Percentiles rank a stretch among this genome's conserved stretches.
Evolutionary conservation across 75 land plant species (phyloP).

Genomic region (Azolla pinnata): DNA sequence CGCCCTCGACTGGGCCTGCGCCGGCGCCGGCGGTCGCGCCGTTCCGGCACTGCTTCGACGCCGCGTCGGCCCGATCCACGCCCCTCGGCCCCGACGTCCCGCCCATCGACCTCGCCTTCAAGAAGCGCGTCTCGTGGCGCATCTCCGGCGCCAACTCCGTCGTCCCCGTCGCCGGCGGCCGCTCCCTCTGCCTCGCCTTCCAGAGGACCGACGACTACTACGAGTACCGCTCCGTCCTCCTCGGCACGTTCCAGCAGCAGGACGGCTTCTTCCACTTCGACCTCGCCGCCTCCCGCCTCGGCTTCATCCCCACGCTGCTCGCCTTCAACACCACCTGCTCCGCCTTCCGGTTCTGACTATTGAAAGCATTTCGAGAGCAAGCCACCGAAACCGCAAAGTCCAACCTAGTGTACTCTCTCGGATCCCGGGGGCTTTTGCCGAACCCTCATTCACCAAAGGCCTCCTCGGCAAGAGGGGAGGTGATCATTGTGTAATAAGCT

Average conservation of each 20-base stretch:
- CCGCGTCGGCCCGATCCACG: slow-evolving; percentile 14
- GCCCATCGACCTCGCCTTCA: slow-evolving; percentile 3
- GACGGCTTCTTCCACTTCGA: slow-evolving; percentile 38
- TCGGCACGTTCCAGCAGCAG: slow-evolving; percentile 42
- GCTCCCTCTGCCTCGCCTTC: slow-evolving; percentile 43
- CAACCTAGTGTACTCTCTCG: too few relatives aligned
- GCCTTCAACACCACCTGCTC: slow-evolving; percentile 13
- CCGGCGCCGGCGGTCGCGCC: background rate
- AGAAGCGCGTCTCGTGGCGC: slow-evolving; percentile 28
- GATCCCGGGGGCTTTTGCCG: too few relatives aligned
- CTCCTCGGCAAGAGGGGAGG: too few relatives aligned
- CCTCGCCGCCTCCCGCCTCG: slow-evolving; percentile 26
- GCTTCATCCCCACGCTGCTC: slow-evolving; percentile 31
- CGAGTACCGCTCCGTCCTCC: slow-evolving; percentile 14
- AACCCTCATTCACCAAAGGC: too few relatives aligned
- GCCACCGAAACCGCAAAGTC: too few relatives aligned
- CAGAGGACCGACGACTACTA: slow-evolving; percentile 27
- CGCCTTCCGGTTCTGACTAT: slow-evolving; percentile 21
- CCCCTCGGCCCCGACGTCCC: background rate
- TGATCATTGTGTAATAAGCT: too few relatives aligned
- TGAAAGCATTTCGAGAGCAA: too few relatives aligned
- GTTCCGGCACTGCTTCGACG: slow-evolving; percentile 6
- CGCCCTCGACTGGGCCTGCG: slow-evolving; percentile 26
- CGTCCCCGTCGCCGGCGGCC: slow-evolving; percentile 19
- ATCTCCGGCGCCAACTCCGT: slow-evolving; percentile 51